Percentiles rank a stretch among this genome's conserved stretches.
phyloP scores from a whole-genome alignment of 345 rosid species.

The Gossypium mustelinum region DNA sequence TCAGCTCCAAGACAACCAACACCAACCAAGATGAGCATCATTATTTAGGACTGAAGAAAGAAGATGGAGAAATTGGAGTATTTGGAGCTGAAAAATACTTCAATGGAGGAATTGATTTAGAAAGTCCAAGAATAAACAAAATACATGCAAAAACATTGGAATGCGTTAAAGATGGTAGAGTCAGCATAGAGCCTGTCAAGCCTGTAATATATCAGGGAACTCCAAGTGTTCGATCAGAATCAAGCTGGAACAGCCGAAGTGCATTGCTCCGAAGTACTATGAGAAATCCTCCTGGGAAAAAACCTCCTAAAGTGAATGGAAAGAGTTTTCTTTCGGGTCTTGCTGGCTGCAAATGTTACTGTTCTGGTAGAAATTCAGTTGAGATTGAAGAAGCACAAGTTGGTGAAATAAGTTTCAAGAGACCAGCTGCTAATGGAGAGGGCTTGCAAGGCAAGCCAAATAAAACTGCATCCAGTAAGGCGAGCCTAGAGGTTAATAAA shows the following conservation, averaged over 20 bases:
- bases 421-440: conserved; percentile 18
- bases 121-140: conserved; percentile 34
- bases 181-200: conserved; percentile 19
- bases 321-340: conserved; percentile 53
- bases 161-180: conserved; percentile 16
- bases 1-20: conserved; percentile 8
- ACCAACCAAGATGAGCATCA: conserved; percentile 16
- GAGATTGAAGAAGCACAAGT: conserved; percentile 30
- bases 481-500: conserved; percentile 19
- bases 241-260: conserved; percentile 63
- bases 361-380: conserved; percentile 49
- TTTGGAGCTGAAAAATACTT: conserved; percentile 87
- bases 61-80: conserved; percentile 70
- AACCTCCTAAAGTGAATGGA: conserved; percentile 26
- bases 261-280: conserved; percentile 28
- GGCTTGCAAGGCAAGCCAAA: conserved; percentile 19
- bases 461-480: background rate
- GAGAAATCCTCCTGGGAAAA: conserved; percentile 13
- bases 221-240: conserved; percentile 51
- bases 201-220: conserved; percentile 36
- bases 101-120: conserved; percentile 50
- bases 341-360: conserved; percentile 51
- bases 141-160: conserved; percentile 18
- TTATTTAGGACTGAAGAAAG: conserved; percentile 31
- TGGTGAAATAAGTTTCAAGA: conserved; percentile 41